Evolutionary conservation across 805 yeast genomes (phyloP).

Genomic region (Kazachstania psychrophila): DNA sequence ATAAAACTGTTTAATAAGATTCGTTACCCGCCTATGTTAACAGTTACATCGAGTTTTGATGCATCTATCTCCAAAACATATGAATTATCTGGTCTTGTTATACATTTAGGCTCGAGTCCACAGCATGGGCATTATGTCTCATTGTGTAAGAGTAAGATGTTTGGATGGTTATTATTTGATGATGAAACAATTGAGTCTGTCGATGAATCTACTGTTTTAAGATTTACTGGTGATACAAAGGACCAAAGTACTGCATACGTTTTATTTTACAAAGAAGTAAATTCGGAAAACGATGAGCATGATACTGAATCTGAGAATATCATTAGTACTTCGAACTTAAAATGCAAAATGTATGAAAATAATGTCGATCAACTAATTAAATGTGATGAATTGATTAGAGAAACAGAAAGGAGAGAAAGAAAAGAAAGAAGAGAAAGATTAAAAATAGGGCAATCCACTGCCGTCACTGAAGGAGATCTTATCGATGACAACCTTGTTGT

Average conservation of each 20-base stretch:
- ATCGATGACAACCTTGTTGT: background rate
- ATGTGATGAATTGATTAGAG: slow-evolving; percentile 17
- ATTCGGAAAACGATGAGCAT: slow-evolving; percentile 5
- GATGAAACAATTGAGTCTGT: slow-evolving; percentile 91
- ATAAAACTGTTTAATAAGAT: slow-evolving; percentile 82
- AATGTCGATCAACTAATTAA: slow-evolving; percentile 18
- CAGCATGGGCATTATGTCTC: slow-evolving; percentile 95
- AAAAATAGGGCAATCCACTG: too few species aligned
- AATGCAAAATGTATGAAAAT: slow-evolving; percentile 6
- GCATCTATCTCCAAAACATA: slow-evolving; percentile 46
- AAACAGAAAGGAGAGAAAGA: slow-evolving; percentile 4
- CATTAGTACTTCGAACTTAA: background rate
- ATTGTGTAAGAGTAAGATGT: slow-evolving; percentile 62
- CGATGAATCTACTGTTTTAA: slow-evolving; percentile 69
- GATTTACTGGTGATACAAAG: slow-evolving; percentile 80
- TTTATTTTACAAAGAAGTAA: slow-evolving; percentile 63
- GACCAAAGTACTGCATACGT: slow-evolving; percentile 90
- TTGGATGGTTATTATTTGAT: slow-evolving; percentile 89
- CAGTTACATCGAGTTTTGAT: slow-evolving; percentile 46
- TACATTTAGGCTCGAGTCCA: slow-evolving; percentile 96
- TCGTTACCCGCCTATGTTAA: slow-evolving; percentile 62
- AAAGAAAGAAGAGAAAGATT: slow-evolving; percentile 1
- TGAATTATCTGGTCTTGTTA: slow-evolving; percentile 77
- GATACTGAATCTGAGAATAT: too few species aligned
- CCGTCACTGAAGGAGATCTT: too few species aligned